These are phyloP conservation scores for Manihot esculenta DNA, from an alignment of 441 rosid genomes.

Conservation along the genomic window DNA sequence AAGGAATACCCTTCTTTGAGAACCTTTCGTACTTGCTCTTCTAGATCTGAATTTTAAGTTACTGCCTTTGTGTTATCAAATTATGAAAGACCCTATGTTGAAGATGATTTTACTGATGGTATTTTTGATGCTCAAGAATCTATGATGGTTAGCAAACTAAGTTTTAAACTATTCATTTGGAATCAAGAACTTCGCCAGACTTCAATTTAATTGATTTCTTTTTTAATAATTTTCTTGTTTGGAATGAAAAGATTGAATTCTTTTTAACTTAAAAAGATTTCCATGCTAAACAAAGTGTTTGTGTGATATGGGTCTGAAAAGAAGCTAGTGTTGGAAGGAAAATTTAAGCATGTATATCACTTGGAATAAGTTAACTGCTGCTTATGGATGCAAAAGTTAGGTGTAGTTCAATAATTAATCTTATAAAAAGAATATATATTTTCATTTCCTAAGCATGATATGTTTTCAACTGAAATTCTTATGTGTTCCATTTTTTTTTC, in stretches of 20 bases:
- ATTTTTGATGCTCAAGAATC: not conserved
- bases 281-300: no score
- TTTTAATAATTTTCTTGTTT: no score
- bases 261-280: no score
- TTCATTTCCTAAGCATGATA: not conserved
- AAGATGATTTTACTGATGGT: not conserved
- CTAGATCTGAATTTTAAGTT: not conserved
- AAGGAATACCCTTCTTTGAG: not conserved
- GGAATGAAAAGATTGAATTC: no score
- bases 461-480: constrained; percentile 2
- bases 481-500: constrained; percentile 14
- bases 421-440: not conserved
- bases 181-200: no score
- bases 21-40: not conserved
- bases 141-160: not conserved
- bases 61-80: not conserved
- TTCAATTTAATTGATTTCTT: no score
- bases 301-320: not conserved
- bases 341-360: not conserved
- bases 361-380: not conserved
- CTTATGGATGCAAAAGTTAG: not conserved
- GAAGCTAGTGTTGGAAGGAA: not conserved
- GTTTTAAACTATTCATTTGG: no score
- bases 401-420: not conserved
- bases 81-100: not conserved